Evolutionary conservation across 495 filamentous ascomycete species (phyloP), one percentile per base, ranked within the genome.

Genomic region (Neurospora sp.): DNA sequence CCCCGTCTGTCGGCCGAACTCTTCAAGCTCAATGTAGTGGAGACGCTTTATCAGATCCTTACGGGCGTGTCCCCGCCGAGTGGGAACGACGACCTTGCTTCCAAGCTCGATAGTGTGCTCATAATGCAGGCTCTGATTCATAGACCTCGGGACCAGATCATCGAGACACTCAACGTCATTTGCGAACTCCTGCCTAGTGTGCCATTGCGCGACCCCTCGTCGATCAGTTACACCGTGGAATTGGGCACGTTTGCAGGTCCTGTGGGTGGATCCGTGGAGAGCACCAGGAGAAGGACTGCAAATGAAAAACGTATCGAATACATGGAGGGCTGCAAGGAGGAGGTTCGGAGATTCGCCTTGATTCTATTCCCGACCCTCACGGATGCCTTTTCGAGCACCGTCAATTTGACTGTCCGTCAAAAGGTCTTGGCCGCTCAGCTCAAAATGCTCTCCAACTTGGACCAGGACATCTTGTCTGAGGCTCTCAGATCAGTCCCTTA

Each of bases 121-220:
- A 94, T 98, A 81, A 98, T 99, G 96, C 96, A 99, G 79, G 94
- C 96, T 39, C 83, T 99, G 77, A 97, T 99, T 71, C 96, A 98
- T 78, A 89, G 94, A 40, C 96, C 96, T n/a, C 89, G 94, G 62
- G 96, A 99, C 78, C 96, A 98, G 80, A 91, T 99, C 36, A 94
- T 93, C 77, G 96, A 99, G 84, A 97, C 96, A 5, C 88, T 99
- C 72, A 98, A 97, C 81, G 94, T 99, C 72, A 94, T 98, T 75
- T 98, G 96, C 83, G 96, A 98, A 84, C 87, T 99, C 19, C 87
- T 99, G 36, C 96, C 96, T 4, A 87, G 84, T 17, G 83, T 93
- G 39, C 85, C 87, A 1, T 83, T 87, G 9, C 79, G 79, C 36
- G 82, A 89, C 37, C 85, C 85, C 1, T 84, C 84, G 48, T 73